Conservation (phyloP, 225 moss, liverwort and hornwort genomes). For the Neckera pumila region DNA sequence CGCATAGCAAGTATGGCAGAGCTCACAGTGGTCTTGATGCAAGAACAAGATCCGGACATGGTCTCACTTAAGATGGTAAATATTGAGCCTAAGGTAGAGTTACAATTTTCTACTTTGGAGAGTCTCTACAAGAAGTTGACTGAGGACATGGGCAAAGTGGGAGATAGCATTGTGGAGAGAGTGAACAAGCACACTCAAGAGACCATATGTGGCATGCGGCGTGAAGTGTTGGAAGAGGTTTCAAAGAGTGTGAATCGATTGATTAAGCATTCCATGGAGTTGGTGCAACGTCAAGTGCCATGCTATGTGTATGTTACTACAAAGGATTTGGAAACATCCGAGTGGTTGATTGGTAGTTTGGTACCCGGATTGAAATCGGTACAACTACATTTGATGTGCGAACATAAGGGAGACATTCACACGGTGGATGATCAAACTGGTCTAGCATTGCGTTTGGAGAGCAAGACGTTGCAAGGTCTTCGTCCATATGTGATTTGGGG, state of each 20-base stretch:
- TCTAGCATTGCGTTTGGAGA: not conserved
- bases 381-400: not conserved
- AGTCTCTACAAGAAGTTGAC: not conserved
- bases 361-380: not conserved
- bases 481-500: not conserved
- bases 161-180: not conserved
- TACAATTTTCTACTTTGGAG: not conserved
- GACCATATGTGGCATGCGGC: not conserved
- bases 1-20: not conserved
- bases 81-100: too few species aligned
- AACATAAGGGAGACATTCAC: not conserved
- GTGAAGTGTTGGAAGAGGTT: not conserved
- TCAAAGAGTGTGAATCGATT: not conserved
- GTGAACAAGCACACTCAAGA: not conserved
- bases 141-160: not conserved
- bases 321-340: not conserved
- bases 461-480: not conserved
- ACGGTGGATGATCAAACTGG: not conserved
- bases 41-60: not conserved
- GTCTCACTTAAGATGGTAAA: not conserved
- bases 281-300: not conserved
- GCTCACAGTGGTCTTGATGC: not conserved
- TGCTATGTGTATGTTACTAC: not conserved
- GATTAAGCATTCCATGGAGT: not conserved
- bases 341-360: not conserved